Evolutionary conservation across 1,284 basidiomycete species (phyloP).

Genomic region (Rhodofomes roseus): DNA sequence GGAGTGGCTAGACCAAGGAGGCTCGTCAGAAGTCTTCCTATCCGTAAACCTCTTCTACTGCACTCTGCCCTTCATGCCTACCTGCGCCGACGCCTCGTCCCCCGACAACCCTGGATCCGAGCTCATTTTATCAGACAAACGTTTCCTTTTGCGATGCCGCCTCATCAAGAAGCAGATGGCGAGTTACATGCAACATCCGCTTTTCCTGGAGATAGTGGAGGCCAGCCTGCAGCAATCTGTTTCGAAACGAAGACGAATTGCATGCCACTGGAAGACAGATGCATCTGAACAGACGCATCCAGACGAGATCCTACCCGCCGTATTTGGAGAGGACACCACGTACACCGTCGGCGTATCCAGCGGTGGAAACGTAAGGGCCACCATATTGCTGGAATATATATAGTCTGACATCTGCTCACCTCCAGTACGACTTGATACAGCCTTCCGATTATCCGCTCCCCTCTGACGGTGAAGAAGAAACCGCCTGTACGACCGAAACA

Average conservation of each 20-base stretch:
- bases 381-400: slow-evolving; percentile 8
- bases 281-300: neutral
- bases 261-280: slow-evolving; percentile 6
- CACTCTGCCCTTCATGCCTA: slow-evolving; percentile 48
- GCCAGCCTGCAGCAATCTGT: slow-evolving; percentile 22
- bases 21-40: slow-evolving; percentile 39
- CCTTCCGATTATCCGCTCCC: slow-evolving; percentile 6
- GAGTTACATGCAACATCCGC: slow-evolving; percentile 37
- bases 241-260: slow-evolving; percentile 21
- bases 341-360: slow-evolving; percentile 9
- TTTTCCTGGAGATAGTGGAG: slow-evolving; percentile 43
- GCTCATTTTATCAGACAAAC: slow-evolving; percentile 38
- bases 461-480: neutral
- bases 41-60: slow-evolving; percentile 43
- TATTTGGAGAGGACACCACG: neutral
- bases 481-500: neutral
- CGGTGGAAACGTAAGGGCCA: slow-evolving; percentile 22
- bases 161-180: slow-evolving; percentile 36
- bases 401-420: slow-evolving; percentile 4
- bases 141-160: slow-evolving; percentile 43
- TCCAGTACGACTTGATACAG: slow-evolving; percentile 5
- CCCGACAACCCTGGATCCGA: slow-evolving; percentile 37
- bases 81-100: slow-evolving; percentile 5
- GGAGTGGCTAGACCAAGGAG: slow-evolving; percentile 44
- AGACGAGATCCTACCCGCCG: neutral